Base-by-base conservation (phyloP, 257 asterid species). In the Rhazya stricta region DNA sequence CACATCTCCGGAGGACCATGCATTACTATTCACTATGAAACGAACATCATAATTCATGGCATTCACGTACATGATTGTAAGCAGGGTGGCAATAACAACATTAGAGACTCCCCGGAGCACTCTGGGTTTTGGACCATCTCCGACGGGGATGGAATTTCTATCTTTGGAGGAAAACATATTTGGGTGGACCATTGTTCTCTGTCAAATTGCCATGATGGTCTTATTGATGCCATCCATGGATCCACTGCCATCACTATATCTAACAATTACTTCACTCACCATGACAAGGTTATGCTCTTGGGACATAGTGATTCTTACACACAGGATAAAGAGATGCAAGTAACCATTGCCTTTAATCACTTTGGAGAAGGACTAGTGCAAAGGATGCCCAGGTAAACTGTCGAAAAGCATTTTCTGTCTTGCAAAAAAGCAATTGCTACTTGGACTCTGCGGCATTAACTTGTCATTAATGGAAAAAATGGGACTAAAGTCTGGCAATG, bases 341-440 rank as follows among this genome's bases (percentile, higher is more conserved):
- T 86, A 1, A 92, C 97, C 25, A 77, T 92, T 75, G 96, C 96
- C 25, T 92, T 92, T 53, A 90, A 92, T 77, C 96, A 92, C 82
- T 92, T 92, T 76, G 97, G 97, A 54, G 96, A 92, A 81, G 97
- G 96, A 0, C 74, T 92, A 21, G 89, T 90, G 23, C 97, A 92
- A 56, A 90, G 97, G 73, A 92, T 92, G 97, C 97, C 97, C n/a
- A 86, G 97, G 93, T 85, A 79, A 19, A 8, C 37, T n/a, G 39
- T 18, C 73, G 51, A 11, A 0, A 39, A 3, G n/a, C n/a, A n/a
- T n/a, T n/a, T n/a, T n/a, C n/a, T n/a, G n/a, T n/a, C n/a, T n/a
- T n/a, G n/a, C n/a, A n/a, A n/a, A n/a, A n/a, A n/a, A n/a, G n/a
- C n/a, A n/a, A n/a, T n/a, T 43, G 53, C 53, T 53, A 29, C 60